Evolutionary conservation across 768 basidiomycete species (phyloP).

Genomic region (Dioszegia hungarica): DNA sequence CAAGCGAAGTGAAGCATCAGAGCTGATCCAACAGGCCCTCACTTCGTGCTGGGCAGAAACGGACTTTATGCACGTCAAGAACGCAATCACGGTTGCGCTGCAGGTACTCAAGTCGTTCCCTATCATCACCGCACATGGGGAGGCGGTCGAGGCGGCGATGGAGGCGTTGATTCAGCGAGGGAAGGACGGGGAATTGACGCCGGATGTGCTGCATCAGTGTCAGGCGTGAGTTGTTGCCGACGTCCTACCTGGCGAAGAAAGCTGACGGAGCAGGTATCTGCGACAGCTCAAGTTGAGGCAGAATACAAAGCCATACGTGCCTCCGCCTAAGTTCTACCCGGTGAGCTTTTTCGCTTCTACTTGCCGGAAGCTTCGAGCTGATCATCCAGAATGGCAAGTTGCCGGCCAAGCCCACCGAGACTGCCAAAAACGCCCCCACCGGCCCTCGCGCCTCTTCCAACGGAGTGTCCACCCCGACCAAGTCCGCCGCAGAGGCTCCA

Average conservation of each 20-base stretch:
- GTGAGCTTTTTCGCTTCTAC: neutral
- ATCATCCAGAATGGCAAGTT: conserved; percentile 2
- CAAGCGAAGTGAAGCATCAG: neutral
- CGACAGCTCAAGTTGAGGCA: conserved; percentile 23
- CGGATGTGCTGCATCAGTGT: conserved; percentile 25
- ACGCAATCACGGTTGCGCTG: conserved; percentile 87
- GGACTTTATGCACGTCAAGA: conserved; percentile 97
- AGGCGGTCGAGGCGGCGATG: conserved; percentile 26
- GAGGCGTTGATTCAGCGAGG: conserved; percentile 19
- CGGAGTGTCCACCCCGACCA: neutral
- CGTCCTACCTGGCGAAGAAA: neutral
- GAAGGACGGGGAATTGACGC: conserved; percentile 11
- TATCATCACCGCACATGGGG: conserved; percentile 55
- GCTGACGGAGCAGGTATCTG: conserved; percentile 1
- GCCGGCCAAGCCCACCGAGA: neutral
- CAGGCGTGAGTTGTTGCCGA: conserved; percentile 13
- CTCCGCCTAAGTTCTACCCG: conserved; percentile 20
- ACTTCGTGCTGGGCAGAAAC: conserved; percentile 73
- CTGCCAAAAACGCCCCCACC: neutral
- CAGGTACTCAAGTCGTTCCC: conserved; percentile 89
- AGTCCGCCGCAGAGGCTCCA: neutral
- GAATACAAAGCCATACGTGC: conserved; percentile 24
- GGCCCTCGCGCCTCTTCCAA: neutral
- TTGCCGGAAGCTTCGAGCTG: neutral
- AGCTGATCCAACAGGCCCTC: conserved; percentile 56